These are phyloP conservation scores for Neurospora tetraspora DNA, from an alignment of 495 filamentous ascomycete genomes.

Conservation along the genomic window DNA sequence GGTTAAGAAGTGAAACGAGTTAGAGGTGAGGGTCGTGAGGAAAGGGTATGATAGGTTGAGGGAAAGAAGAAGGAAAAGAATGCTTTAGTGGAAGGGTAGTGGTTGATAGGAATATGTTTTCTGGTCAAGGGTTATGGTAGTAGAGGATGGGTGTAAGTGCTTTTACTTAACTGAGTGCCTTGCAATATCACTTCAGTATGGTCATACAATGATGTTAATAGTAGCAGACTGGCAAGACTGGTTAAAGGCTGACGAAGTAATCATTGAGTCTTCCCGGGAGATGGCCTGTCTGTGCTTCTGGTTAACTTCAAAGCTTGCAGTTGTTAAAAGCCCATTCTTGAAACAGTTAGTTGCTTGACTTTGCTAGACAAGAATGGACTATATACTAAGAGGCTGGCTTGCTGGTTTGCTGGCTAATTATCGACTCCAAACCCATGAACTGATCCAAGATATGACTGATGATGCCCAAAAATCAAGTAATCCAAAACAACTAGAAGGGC, in stretches of 20 bases:
- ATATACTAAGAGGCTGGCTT: background rate
- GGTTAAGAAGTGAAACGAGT: constrained; percentile 33
- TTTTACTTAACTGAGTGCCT: background rate
- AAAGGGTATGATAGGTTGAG: background rate
- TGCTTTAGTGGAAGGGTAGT: background rate
- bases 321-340: background rate
- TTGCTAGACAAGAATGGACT: background rate
- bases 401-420: background rate
- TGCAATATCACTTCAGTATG: background rate
- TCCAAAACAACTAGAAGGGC: background rate
- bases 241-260: background rate
- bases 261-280: background rate
- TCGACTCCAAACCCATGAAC: background rate
- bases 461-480: background rate
- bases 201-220: background rate
- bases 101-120: background rate
- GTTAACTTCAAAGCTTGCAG: background rate
- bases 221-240: background rate
- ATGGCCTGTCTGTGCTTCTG: too few species aligned
- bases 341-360: background rate
- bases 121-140: background rate
- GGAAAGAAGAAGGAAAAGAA: background rate
- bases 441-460: background rate
- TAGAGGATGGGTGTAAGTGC: background rate
- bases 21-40: too few species aligned